These are phyloP conservation scores for Rhynchospora breviuscula DNA, from an alignment of 176 grass and related monocot genomes.

Conservation along the genomic window DNA sequence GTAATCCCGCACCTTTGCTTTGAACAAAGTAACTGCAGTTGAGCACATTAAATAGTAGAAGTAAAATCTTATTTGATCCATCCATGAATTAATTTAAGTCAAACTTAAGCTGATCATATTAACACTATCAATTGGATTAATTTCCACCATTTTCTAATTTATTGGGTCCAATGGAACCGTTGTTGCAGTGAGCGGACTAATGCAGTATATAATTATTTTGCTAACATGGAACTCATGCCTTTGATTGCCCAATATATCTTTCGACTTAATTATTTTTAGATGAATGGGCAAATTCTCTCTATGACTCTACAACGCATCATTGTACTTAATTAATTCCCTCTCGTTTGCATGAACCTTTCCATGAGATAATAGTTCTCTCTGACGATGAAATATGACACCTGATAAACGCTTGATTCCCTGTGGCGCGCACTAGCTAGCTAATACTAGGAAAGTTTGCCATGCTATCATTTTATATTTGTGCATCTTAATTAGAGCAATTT, in stretches of 20 bases:
- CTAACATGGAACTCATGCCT: not conserved
- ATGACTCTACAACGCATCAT: not conserved
- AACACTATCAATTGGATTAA: no score
- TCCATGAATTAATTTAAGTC: no score
- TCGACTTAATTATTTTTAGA: not conserved
- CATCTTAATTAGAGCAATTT: no score
- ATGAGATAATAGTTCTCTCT: not conserved
- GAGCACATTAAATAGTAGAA: no score
- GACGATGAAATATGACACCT: not conserved
- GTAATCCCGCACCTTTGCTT: no score
- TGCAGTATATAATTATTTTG: no score
- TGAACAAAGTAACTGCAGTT: no score
- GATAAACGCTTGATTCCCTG: not conserved
- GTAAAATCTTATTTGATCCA: no score
- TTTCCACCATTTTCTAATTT: no score
- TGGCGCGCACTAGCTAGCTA: not conserved
- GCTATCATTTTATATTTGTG: not conserved
- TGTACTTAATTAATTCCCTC: conserved; percentile 13
- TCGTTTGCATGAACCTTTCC: conserved; percentile 9
- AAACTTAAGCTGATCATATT: no score
- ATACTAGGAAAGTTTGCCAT: not conserved
- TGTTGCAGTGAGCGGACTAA: no score
- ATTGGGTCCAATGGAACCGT: no score
- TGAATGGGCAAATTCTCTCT: not conserved
- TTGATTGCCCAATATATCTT: not conserved